Evolutionary conservation across 192 early-diverging fungal species (phyloP).

Genomic region (Podila horticola): DNA sequence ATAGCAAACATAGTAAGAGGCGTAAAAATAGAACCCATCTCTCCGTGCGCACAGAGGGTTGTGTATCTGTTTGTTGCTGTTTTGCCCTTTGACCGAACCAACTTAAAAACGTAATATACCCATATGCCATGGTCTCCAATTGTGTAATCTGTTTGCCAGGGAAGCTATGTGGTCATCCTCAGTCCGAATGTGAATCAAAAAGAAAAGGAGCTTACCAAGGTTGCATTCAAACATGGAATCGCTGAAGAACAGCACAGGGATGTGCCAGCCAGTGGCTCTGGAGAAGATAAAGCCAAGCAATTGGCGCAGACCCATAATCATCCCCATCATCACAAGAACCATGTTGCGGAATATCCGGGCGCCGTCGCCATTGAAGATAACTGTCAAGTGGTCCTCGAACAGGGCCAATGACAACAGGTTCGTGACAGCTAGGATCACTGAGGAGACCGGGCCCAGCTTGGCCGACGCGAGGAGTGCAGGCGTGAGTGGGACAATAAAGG

Average conservation of each 20-base stretch:
- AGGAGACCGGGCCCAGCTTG: slow-evolving; percentile 15
- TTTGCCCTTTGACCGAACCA: too few relatives aligned
- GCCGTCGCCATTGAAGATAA: slow-evolving; percentile 52
- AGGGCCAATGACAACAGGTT: slow-evolving; percentile 62
- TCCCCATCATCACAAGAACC: slow-evolving; percentile 21
- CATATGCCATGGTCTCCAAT: too few relatives aligned
- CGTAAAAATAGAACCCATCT: too few relatives aligned
- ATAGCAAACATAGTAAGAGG: too few relatives aligned
- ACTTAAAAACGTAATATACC: too few relatives aligned
- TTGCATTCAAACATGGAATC: slow-evolving; percentile 65
- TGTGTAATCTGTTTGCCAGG: background rate
- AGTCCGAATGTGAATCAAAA: slow-evolving; percentile 1
- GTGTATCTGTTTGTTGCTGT: too few relatives aligned
- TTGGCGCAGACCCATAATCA: slow-evolving; percentile 48
- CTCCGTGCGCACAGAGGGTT: too few relatives aligned
- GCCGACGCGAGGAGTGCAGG: slow-evolving; percentile 22
- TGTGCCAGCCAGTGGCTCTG: slow-evolving; percentile 58
- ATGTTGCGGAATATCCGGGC: slow-evolving; percentile 53
- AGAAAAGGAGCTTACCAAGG: slow-evolving; percentile 52
- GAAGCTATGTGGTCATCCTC: background rate
- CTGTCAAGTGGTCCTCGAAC: slow-evolving; percentile 63
- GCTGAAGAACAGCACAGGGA: slow-evolving; percentile 63
- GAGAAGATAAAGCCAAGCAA: slow-evolving; percentile 60
- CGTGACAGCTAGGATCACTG: slow-evolving; percentile 43
- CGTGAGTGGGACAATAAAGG: slow-evolving; percentile 40